Evolutionary conservation across 1,139 yeast genomes (phyloP).

Genomic region (Diutina pseudorugosa): DNA sequence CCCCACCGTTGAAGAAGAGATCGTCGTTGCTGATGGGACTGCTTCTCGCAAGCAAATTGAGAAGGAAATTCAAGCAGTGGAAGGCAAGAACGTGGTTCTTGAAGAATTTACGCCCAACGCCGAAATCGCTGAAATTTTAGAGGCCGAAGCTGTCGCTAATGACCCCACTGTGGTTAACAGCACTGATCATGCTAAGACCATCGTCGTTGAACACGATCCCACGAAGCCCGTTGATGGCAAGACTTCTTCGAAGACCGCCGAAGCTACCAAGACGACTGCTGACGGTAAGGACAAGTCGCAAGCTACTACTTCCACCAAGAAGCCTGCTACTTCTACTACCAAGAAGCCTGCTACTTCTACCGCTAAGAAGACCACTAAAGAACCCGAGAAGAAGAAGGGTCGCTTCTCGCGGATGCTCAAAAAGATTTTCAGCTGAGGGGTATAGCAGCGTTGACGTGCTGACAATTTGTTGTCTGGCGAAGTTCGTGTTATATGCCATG

Average conservation of each 20-base stretch:
- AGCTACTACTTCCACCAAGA: not conserved
- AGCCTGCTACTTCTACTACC: not conserved
- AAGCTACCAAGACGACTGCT: not conserved
- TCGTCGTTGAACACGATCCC: not conserved
- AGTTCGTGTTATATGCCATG: not conserved
- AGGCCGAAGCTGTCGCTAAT: not conserved
- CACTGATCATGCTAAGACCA: not conserved
- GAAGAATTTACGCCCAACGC: slow-evolving; percentile 3
- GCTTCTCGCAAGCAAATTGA: not conserved
- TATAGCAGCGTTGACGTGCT: not conserved
- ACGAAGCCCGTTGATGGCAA: not conserved
- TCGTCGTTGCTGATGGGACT: slow-evolving; percentile 1
- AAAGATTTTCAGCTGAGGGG: not conserved
- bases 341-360: not conserved
- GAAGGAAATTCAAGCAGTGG: not conserved
- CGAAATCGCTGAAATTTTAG: not conserved
- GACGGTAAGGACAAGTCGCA: not conserved
- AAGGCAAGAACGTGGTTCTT: not conserved
- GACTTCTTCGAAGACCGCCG: not conserved
- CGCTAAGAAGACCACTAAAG: not conserved
- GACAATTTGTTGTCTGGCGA: slow-evolving; percentile 1
- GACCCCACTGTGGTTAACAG: not conserved
- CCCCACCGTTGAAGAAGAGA: not conserved
- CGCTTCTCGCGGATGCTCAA: not conserved
- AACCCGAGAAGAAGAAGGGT: slow-evolving; percentile 1